A percentile compares a stretch with the other conserved stretches of the same genome.
These are phyloP conservation scores for Cadophora gregata DNA, from an alignment of 2,329 filamentous ascomycete genomes.

Conservation along the genomic window DNA sequence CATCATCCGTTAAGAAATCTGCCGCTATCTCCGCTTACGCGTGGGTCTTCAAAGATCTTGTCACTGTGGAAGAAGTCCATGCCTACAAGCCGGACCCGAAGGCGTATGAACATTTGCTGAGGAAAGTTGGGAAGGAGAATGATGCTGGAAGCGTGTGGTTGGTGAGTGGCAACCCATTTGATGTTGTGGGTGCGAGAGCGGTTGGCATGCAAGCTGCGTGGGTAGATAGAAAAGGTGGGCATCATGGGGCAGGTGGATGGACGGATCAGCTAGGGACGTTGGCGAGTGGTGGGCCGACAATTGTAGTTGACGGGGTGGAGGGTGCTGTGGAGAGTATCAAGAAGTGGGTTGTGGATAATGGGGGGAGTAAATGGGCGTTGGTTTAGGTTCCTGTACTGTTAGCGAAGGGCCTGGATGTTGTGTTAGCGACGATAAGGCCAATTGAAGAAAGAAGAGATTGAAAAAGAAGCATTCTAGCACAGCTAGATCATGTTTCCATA, in stretches of 20 bases:
- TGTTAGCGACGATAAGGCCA: no score
- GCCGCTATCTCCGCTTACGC: slow-evolving; percentile 58
- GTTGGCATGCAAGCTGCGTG: slow-evolving; percentile 69
- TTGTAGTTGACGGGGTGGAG: slow-evolving; percentile 61
- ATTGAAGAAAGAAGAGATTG: no score
- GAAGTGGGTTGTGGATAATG: slow-evolving; percentile 41
- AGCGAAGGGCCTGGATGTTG: background rate
- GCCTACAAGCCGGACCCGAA: slow-evolving; percentile 70
- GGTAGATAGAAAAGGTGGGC: slow-evolving; percentile 64
- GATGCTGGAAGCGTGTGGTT: slow-evolving; percentile 65
- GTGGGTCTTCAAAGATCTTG: slow-evolving; percentile 55
- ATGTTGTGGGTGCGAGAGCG: slow-evolving; percentile 67
- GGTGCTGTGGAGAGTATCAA: slow-evolving; percentile 56
- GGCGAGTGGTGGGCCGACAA: slow-evolving; percentile 53
- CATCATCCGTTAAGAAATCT: slow-evolving; percentile 62
- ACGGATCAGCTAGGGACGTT: slow-evolving; percentile 63
- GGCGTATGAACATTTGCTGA: slow-evolving; percentile 59
- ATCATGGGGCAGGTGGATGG: slow-evolving; percentile 58
- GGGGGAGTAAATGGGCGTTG: background rate
- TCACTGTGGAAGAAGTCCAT: slow-evolving; percentile 65
- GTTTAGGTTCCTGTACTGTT: background rate
- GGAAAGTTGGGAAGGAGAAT: slow-evolving; percentile 37
- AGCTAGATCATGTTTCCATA: background rate
- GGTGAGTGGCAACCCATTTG: slow-evolving; percentile 76
- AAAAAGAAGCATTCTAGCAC: background rate